Base-by-base conservation (phyloP, 2,329 filamentous ascomycete genomes). In the Fusarium tupiense region DNA sequence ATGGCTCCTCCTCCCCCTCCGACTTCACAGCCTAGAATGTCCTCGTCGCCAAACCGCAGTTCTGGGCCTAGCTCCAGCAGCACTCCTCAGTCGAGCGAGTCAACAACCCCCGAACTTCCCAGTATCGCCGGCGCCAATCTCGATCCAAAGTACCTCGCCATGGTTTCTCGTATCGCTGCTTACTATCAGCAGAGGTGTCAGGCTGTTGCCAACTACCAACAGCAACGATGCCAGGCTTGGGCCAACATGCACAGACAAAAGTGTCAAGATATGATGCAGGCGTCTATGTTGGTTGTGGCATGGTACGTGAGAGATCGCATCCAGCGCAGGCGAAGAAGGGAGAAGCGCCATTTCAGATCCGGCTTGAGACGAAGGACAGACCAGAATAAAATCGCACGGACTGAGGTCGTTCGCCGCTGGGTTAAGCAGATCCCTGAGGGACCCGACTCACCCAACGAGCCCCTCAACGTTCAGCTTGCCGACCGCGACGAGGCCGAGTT, bases 221-320 rank as follows among this genome's bases (percentile, higher is more conserved):
- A 86, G 70, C 85, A 86, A 78, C 80, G 83, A 50, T 86, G 85
- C 73, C 84, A 86, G 79, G 83, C 83, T 12, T 87, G 85, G 85
- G 85, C 85, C 63, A 83, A 79, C 71, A 80, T 83, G 76, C 84
- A 87, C 76, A 82, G 84, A 47, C 84, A 86, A 73, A 84, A 85
- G 75, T 85, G 84, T 72, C 85, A 86, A 77, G 85, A 86, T 69
- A 85, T 85, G 81, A 85, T 84, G 80, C 85, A 86, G 72, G 85
- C 85, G 1, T 84, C 85, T 65, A 86, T 86, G 83, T 77, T 87
- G 29, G 83, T 87, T 8, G 84, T 87, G 38, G 85, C 85, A 19
- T 87, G 85, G 85, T 86, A 87, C 72, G 83, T 86, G 49, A 83
- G 85, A 49, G 85, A 87, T 73, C 84, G 85, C 38, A 85, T 87